Evolutionary conservation across 495 filamentous ascomycete genomes (phyloP).

Genomic region (Podospora didyma): DNA sequence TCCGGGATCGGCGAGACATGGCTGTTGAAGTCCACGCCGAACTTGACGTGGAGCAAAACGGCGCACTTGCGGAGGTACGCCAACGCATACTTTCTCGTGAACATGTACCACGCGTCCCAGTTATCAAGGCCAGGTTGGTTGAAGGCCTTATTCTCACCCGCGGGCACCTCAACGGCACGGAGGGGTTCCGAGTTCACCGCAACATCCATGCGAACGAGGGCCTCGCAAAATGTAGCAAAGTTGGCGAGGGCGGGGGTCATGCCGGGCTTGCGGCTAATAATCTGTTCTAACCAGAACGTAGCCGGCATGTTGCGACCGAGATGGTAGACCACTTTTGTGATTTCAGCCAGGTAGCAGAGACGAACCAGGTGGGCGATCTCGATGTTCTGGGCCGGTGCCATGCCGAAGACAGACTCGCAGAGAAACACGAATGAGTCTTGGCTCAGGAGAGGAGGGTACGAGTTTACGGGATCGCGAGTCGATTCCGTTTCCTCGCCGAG

Average conservation of each 20-base stretch:
- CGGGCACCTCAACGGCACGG: conserved; percentile 2
- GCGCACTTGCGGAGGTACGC: conserved; percentile 82
- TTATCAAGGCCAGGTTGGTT: conserved; percentile 39
- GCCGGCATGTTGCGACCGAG: conserved; percentile 44
- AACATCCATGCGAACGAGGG: conserved; percentile 29
- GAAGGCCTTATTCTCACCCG: conserved; percentile 36
- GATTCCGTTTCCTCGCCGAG: conserved; percentile 28
- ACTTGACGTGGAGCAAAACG: conserved; percentile 81
- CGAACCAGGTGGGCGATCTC: conserved; percentile 80
- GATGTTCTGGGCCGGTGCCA: conserved; percentile 45
- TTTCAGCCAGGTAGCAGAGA: conserved; percentile 87
- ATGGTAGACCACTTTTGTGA: conserved; percentile 68
- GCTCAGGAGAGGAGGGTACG: conserved; percentile 63
- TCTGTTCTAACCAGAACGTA: conserved; percentile 33
- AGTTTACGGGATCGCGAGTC: conserved; percentile 31
- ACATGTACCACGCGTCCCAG: conserved; percentile 38
- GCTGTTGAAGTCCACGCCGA: conserved; percentile 81
- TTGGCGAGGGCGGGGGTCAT: conserved; percentile 35
- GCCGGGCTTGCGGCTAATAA: conserved; percentile 26
- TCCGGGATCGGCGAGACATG: conserved; percentile 62
- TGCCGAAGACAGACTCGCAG: conserved; percentile 66
- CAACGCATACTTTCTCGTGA: conserved; percentile 76
- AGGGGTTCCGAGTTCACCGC: conserved; percentile 12
- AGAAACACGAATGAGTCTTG: conserved; percentile 86
- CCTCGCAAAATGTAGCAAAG: conserved; percentile 41